Evolutionary conservation across 768 basidiomycete genomes (phyloP).

Genomic region (Calocybe cyanea): DNA sequence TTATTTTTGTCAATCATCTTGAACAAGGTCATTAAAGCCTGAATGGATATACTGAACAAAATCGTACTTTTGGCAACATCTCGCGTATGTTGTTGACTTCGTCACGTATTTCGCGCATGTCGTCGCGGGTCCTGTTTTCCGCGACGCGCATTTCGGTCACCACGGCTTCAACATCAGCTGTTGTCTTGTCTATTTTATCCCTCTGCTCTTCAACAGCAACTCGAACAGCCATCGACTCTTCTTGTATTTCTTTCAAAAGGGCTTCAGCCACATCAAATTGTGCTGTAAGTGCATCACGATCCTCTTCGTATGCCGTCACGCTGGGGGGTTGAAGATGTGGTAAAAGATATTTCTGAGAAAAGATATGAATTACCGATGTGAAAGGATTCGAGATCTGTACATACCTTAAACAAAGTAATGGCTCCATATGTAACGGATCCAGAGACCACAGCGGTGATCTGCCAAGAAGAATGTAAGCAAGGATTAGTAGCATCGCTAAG

Average conservation of each 20-base stretch:
- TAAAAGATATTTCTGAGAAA: conserved; percentile 77
- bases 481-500: conserved; percentile 13
- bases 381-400: background rate
- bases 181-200: conserved; percentile 65
- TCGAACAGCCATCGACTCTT: conserved; percentile 70
- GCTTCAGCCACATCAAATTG: conserved; percentile 90
- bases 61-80: conserved; percentile 87
- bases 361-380: conserved; percentile 3
- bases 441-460: conserved; percentile 93
- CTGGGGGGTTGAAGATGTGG: conserved; percentile 90
- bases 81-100: conserved; percentile 89
- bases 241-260: conserved; percentile 74
- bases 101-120: conserved; percentile 88
- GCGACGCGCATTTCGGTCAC: conserved; percentile 75
- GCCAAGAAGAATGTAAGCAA: conserved; percentile 18
- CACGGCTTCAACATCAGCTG: conserved; percentile 66
- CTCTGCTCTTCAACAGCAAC: conserved; percentile 74
- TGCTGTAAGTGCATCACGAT: conserved; percentile 76
- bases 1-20: conserved; percentile 96
- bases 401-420: conserved; percentile 72
- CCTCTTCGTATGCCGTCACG: conserved; percentile 84
- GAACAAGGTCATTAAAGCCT: conserved; percentile 1
- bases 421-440: conserved; percentile 83
- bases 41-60: conserved; percentile 1
- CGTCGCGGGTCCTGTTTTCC: conserved; percentile 76